Base-by-base conservation (phyloP, 495 filamentous ascomycete species). In the Penicillium cinerascens region DNA sequence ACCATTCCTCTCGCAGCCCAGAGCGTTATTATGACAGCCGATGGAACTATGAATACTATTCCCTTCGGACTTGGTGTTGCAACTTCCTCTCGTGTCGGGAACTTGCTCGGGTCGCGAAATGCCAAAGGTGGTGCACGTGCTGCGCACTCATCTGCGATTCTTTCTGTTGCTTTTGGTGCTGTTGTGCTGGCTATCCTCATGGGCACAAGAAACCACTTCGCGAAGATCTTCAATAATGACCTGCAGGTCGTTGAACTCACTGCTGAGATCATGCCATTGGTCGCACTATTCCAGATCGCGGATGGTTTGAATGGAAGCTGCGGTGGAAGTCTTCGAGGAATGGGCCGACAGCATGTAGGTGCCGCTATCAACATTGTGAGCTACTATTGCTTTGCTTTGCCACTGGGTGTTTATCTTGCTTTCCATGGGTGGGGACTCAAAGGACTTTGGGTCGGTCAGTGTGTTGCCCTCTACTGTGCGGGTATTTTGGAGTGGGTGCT, bases 231-330 rank as follows among this genome's bases (percentile, higher is more conserved):
- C 73, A 95, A 93, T 64, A 76, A 89, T 53, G 90, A 96, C 61
- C 65, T 76, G 6, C 64, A 76, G 6, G 91, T 96, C 0, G 82
- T 95, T n/a, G 61, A 58, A 4, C 76, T 96, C 3, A 92, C 89
- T 0, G 84, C 88, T 2, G 80, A 91, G 27, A 88, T 96, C 37
- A 82, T 96, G 72, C 91, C 89, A 18, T 91, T 81, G 58, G 91
- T 96, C 10, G 91, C 91, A 3, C 76, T 95, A n/a, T 96, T 96
- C 75, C 91, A 96, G 72, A 91, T 96, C 50, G 89, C 91, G 0
- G 91, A 96, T 67, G 91, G 91, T 3, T 67, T 95, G 49, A 93
- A 92, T 68, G 89, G 87, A 0, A 86, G 82, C 52, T 96, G 91
- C 62, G 91, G 91, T 9, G 91, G 91, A 6, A 83, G 82, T 50